phyloP scores from a whole-genome alignment of 139 green algal genomes.

The Deuterostichococcus epilithicus region DNA sequence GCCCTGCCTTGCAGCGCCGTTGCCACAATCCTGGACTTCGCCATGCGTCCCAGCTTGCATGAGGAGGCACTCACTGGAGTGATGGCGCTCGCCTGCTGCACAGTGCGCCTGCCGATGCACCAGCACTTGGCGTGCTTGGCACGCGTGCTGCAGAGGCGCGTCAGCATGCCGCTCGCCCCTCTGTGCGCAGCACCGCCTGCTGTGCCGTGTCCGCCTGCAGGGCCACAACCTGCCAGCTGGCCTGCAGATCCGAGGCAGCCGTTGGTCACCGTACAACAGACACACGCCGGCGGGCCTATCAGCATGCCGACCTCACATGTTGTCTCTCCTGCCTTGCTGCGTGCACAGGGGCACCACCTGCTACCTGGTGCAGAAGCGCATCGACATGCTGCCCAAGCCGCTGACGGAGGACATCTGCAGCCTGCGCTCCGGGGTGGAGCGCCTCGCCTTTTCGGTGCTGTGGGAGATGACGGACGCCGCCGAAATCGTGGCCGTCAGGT shows the following conservation, averaged over 20 bases:
- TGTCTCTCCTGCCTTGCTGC: neutral
- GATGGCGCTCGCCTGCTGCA: no score
- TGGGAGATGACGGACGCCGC: conserved; percentile 83
- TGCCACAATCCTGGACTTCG: neutral
- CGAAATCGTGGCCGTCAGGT: conserved; percentile 35
- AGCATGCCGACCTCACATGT: neutral
- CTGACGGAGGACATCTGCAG: conserved; percentile 94
- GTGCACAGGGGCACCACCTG: conserved; percentile 52
- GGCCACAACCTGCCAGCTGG: no score
- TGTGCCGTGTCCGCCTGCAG: conserved; percentile 3
- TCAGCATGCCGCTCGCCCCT: neutral
- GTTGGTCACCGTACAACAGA: no score
- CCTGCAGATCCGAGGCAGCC: no score
- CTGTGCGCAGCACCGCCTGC: neutral
- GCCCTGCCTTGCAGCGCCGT: neutral
- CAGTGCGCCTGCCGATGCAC: no score
- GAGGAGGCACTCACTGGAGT: no score
- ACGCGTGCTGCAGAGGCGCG: neutral
- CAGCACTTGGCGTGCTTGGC: neutral
- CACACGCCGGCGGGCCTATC: no score
- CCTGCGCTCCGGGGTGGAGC: conserved; percentile 67
- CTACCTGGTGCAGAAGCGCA: conserved; percentile 84
- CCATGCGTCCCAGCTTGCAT: no score
- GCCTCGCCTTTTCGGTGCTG: conserved; percentile 87
- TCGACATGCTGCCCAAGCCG: conserved; percentile 92